Conservation (phyloP, 2,329 filamentous ascomycete species). For the Alternaria burnsii region DNA sequence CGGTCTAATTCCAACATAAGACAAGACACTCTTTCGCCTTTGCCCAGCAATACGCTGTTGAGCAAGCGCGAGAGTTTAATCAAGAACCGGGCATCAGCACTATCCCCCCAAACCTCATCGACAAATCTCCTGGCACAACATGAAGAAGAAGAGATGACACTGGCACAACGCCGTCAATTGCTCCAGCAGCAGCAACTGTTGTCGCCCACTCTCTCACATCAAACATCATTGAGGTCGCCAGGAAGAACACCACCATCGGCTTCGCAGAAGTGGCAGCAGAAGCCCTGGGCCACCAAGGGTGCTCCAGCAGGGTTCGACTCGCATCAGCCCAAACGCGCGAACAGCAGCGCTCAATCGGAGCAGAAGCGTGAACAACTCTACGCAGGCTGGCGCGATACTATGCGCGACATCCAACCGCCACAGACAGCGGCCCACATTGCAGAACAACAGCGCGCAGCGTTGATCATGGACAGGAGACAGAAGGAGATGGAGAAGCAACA, state of each 20-base stretch:
- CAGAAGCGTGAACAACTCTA: conserved; percentile 47
- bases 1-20: conserved; percentile 29
- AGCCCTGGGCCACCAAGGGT: conserved; percentile 30
- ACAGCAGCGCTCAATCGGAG: conserved; percentile 33
- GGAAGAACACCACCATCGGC: conserved; percentile 33
- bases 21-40: conserved; percentile 33
- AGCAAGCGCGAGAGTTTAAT: conserved; percentile 64
- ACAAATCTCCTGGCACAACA: conserved; percentile 35
- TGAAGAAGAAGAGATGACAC: conserved; percentile 71
- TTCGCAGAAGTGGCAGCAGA: conserved; percentile 44
- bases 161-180: conserved; percentile 67
- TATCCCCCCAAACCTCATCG: conserved; percentile 45
- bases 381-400: conserved; percentile 47
- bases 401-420: conserved; percentile 35
- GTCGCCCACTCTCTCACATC: conserved; percentile 21
- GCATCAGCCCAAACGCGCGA: conserved; percentile 47
- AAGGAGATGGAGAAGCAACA: conserved; percentile 68
- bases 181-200: conserved; percentile 46
- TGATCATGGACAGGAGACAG: conserved; percentile 70
- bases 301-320: conserved; percentile 47
- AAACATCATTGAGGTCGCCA: conserved; percentile 21
- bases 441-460: conserved; percentile 50
- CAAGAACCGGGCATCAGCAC: conserved; percentile 50
- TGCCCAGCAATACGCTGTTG: conserved; percentile 59
- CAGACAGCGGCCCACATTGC: conserved; percentile 35